Evolutionary conservation across 2,329 filamentous ascomycete species (phyloP).

Genomic region (Monascus ruber): DNA sequence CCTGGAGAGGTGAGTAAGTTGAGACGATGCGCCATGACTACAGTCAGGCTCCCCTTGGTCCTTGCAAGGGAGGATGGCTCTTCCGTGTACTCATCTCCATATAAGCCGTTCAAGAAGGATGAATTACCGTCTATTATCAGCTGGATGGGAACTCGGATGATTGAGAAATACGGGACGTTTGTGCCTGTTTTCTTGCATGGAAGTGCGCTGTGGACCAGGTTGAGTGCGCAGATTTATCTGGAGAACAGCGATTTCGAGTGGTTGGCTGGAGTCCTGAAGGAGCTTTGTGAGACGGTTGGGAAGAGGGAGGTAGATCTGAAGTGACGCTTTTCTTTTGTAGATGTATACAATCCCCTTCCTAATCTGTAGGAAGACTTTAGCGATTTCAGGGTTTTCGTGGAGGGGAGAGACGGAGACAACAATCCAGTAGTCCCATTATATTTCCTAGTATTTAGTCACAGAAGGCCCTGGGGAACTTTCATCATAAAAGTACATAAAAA

Average conservation of each 20-base stretch:
- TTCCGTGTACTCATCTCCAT: conserved; percentile 6
- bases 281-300: conserved; percentile 42
- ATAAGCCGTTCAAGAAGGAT: conserved; percentile 27
- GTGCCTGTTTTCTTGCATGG: conserved; percentile 52
- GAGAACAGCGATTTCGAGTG: conserved; percentile 65
- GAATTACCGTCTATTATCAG: conserved; percentile 33
- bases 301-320: conserved; percentile 25
- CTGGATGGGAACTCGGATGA: conserved; percentile 48
- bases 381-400: no score
- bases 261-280: conserved; percentile 48
- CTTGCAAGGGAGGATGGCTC: conserved; percentile 19
- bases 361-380: no score
- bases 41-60: conserved; percentile 59
- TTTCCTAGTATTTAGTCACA: no score
- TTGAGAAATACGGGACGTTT: conserved; percentile 58
- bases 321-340: no score
- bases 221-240: conserved; percentile 79
- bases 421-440: no score
- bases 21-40: conserved; percentile 58
- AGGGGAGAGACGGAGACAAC: no score
- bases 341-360: no score
- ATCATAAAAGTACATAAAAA: no score
- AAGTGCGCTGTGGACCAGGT: conserved; percentile 54
- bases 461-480: no score
- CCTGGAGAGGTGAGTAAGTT: conserved; percentile 28